Evolutionary conservation across 2,329 filamentous ascomycete species (phyloP), one percentile per base, ranked within the genome.

Genomic region (Leptographium lundbergii): DNA sequence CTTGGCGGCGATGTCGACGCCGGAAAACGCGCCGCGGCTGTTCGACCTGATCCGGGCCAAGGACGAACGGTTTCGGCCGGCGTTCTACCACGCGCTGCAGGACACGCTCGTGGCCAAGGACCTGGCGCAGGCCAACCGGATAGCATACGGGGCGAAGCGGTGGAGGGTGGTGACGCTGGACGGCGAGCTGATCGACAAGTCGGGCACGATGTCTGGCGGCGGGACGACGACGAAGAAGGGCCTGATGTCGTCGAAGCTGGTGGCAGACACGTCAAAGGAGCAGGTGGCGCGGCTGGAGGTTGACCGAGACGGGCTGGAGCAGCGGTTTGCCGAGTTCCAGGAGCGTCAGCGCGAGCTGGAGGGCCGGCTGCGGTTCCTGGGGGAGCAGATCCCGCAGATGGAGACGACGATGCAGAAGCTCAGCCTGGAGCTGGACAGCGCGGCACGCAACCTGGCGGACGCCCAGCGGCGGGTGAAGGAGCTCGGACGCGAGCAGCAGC

Each of bases 131-230:
- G 95, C 94, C 2, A 96, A 97, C 72, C 86, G 94, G 54, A 96
- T 99, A 64, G 94, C 94, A 9, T 99, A 97, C 67, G 92, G 94
- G 50, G 89, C 89, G 53, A 89, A 85, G 75, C 79, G 94, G 71
- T 99, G 94, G 94, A 86, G 94, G 64, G 94, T 99, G 3, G 94
- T 99, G 48, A 99, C 94, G 0, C 81, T 99, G 2, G 90, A 91
- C 61, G 94, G 94, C 55, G 91, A 96, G 71, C 80, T 99, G 57
- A 97, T 99, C 65, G 94, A 99, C 74, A 95, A 95, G 70, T 96
- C 92, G 1, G 94, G 94, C 78, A 97, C 94, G 42, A 97, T 99
- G 94, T 96, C 89, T 60, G 94, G 94, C 77, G 94, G 94, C 78
- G 94, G 94, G 59, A 92, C 84, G 53, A 88, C 89, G 19, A 89